Evolutionary conservation across 306 rosid genomes (phyloP), one percentile per base, ranked within the genome.

Genomic region (Acacia crassicarpa): DNA sequence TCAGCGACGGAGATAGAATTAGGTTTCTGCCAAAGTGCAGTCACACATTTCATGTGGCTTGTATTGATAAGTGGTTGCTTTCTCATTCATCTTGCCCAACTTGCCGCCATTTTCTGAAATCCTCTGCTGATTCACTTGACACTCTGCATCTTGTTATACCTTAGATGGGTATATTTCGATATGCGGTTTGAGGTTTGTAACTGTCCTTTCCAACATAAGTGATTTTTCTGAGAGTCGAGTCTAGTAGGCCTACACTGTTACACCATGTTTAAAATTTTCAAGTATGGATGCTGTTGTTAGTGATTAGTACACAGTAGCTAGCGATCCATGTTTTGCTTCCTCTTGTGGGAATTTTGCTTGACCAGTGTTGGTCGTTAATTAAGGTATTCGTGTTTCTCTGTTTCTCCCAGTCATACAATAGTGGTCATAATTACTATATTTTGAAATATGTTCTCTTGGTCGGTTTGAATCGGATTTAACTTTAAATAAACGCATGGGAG

Each of bases 51-150:
- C 98, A 94, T 77, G 90, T 91, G 48, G 88, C 2, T 19, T 94
- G 98, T 88, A 84, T 91, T 27, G 98, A 94, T 88, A 82, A 83
- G 79, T 94, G 97, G 98, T 74, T 94, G 38, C 84, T 87, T 53
- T 76, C 88, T 78, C 93, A 88, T 88, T 92, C 95, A 62, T 91
- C 92, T 74, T 94, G 98, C 81, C 98, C 97, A 17, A 90, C 87
- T 82, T 94, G 98, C 85, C 82, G 98, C 76, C 86, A 88, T 77
- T 2, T 79, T 5, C 78, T 86, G 62, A 86, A 86, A 59, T 62
- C 84, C 33, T 62, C 84, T 20, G 63, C 0, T 43, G 27, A 79
- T 69, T 82, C 84, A 14, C 16, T 69, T 9, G 76, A 63, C 75
- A 74, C 81, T 38, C 69, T 85, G 10, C 58, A 46, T 70, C 11